Evolutionary conservation across 495 filamentous ascomycete species (phyloP), one percentile per base, ranked within the genome.

Genomic region (Tricharina praecox): DNA sequence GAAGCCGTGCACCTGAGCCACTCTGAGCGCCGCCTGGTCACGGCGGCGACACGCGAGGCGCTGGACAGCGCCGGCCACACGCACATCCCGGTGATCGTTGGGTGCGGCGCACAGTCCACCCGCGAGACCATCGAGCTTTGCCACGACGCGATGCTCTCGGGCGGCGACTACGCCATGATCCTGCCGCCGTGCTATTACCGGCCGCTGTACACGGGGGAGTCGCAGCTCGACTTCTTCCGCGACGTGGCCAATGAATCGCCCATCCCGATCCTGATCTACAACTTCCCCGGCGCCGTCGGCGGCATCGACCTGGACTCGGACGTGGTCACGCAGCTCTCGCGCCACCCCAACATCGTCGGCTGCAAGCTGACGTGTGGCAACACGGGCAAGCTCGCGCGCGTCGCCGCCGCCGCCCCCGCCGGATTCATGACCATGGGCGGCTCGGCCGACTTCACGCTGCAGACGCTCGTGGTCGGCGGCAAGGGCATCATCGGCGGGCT

Each of bases 351-450:
- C 58, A 88, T 95, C 55, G 76, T 85, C 45, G 86, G 86, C 41
- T 80, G 79, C 59, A 95, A 95, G 68, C 70, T 93, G 43, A 95
- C 86, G 3, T 95, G 86, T 62, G 86, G 85, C 39, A 93, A 95
- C 65, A 93, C 87, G 15, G 86, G 86, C 45, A 95, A 95, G 64
- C 70, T 95, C 42, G 78, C 76, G 55, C 76, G 86, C 47, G 72
- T 95, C 36, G 82, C 77, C 2, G 76, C 77, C 19, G 72, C 70
- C 20, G 62, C 61, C 8, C 60, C 59, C 47, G 73, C 71, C 13
- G 69, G 70, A 48, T 68, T 74, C 23, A 59, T 66, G 9, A 64
- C 63, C 26, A 57, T 92, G 53, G 86, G 82, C 10, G 86, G 86
- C n/a, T 87, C 81, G 8, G 81, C 80, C 50, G 86, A 95, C 64